Conservation (phyloP, 179 eudicot species). For the Camellia oleifera region DNA sequence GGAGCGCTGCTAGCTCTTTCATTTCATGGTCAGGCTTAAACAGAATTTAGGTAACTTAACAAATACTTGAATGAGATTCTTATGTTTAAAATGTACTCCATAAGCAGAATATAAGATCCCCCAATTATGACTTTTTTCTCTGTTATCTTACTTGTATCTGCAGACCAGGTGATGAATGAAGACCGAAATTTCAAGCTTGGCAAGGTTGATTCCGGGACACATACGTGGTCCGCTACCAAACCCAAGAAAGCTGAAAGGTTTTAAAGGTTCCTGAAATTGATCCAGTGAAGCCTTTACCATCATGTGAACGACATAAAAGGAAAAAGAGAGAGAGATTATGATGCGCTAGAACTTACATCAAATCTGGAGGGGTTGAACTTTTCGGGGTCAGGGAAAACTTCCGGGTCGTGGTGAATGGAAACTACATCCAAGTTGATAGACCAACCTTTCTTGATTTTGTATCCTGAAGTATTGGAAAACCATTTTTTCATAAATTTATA, state of each 20-base stretch:
- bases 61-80: too few relatives aligned
- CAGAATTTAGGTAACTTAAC: too few relatives aligned
- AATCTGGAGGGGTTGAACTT: slow-evolving; percentile 52
- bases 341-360: slow-evolving; percentile 26
- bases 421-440: slow-evolving; percentile 53
- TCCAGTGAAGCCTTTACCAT: not conserved
- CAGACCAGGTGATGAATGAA: slow-evolving; percentile 45
- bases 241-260: slow-evolving; percentile 49
- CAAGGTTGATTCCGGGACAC: slow-evolving; percentile 56
- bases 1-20: too few relatives aligned
- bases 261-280: slow-evolving; percentile 39
- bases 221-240: slow-evolving; percentile 52
- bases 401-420: slow-evolving; percentile 46
- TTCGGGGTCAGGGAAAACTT: slow-evolving; percentile 31
- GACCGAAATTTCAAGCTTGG: slow-evolving; percentile 41
- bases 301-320: not conserved
- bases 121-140: not conserved
- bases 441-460: slow-evolving; percentile 44
- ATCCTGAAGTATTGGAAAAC: slow-evolving; percentile 24
- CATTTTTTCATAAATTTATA: not conserved
- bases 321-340: not conserved
- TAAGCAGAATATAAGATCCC: too few relatives aligned
- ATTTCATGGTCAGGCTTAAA: too few relatives aligned
- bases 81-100: too few relatives aligned
- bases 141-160: slow-evolving; percentile 40